Conservation (phyloP, 768 basidiomycete genomes). For the Lactarius pseudohatsudake region DNA sequence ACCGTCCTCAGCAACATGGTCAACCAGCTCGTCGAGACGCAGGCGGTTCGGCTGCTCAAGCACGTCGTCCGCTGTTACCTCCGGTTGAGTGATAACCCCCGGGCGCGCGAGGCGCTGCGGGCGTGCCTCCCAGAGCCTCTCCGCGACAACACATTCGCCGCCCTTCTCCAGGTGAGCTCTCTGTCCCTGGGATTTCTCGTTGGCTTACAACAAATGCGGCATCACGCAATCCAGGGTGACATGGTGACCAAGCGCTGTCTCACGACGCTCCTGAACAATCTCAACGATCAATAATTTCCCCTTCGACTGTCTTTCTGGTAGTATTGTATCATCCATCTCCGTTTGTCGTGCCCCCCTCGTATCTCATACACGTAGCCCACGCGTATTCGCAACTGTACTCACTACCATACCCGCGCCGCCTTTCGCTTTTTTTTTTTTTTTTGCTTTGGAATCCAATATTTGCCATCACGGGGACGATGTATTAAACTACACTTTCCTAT, state of each 20-base stretch:
- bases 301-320: neutral
- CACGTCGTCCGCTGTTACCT: constrained; percentile 98
- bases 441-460: constrained; percentile 22
- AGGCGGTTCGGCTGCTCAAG: constrained; percentile 93
- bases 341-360: constrained; percentile 5
- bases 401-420: constrained; percentile 27
- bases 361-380: constrained; percentile 19
- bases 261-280: constrained; percentile 84
- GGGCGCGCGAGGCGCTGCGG: constrained; percentile 92
- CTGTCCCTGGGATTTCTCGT: neutral
- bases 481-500: constrained; percentile 28
- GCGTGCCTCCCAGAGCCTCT: constrained; percentile 96
- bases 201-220: neutral
- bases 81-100: constrained; percentile 90
- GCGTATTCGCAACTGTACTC: constrained; percentile 25
- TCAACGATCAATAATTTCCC: constrained; percentile 51
- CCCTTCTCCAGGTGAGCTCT: constrained; percentile 75
- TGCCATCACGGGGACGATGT: constrained; percentile 26
- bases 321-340: constrained; percentile 17
- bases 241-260: constrained; percentile 97
- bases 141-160: constrained; percentile 88
- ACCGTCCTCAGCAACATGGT: constrained; percentile 99
- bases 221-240: constrained; percentile 63
- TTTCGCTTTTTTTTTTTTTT: constrained; percentile 18
- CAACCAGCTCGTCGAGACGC: constrained; percentile 94